These are phyloP conservation scores for Ogataea paradorogensis DNA, from an alignment of 805 yeast species.

Conservation along the genomic window DNA sequence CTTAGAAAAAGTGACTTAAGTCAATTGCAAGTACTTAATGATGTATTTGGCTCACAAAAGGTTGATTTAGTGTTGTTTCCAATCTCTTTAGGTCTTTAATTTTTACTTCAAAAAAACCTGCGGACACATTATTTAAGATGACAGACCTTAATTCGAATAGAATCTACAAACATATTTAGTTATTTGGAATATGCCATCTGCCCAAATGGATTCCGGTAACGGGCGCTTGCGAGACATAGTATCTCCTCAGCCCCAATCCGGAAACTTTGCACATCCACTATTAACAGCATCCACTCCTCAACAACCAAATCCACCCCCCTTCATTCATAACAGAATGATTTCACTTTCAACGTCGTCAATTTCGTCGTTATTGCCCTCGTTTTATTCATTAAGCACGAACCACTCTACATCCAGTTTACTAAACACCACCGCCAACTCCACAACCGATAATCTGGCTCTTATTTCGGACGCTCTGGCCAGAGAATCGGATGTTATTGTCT, in stretches of 20 bases:
- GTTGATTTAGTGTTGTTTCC: background rate
- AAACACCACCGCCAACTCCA: slow-evolving; percentile 14
- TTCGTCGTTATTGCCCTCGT: slow-evolving; percentile 30
- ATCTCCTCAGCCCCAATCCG: slow-evolving; percentile 9
- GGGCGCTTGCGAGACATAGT: slow-evolving; percentile 6
- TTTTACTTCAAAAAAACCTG: slow-evolving; percentile 4
- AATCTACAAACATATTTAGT: no score
- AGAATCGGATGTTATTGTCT: slow-evolving; percentile 63
- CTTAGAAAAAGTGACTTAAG: background rate
- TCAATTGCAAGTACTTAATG: background rate
- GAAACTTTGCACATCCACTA: background rate
- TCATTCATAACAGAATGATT: slow-evolving; percentile 26
- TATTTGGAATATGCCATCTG: slow-evolving; percentile 2
- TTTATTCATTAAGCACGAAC: slow-evolving; percentile 27
- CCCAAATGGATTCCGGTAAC: slow-evolving; percentile 3
- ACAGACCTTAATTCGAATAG: background rate
- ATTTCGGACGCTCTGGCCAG: slow-evolving; percentile 56
- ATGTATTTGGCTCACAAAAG: background rate
- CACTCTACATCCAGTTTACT: slow-evolving; percentile 23
- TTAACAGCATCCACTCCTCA: slow-evolving; percentile 1
- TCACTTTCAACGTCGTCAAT: slow-evolving; percentile 34
- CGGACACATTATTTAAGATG: slow-evolving; percentile 2
- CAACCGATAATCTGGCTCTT: slow-evolving; percentile 12
- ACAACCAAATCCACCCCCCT: slow-evolving; percentile 12
- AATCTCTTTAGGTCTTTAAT: background rate